Base-by-base conservation (phyloP, 2,329 filamentous ascomycete genomes). In the Trematosphaeria pertusa region DNA sequence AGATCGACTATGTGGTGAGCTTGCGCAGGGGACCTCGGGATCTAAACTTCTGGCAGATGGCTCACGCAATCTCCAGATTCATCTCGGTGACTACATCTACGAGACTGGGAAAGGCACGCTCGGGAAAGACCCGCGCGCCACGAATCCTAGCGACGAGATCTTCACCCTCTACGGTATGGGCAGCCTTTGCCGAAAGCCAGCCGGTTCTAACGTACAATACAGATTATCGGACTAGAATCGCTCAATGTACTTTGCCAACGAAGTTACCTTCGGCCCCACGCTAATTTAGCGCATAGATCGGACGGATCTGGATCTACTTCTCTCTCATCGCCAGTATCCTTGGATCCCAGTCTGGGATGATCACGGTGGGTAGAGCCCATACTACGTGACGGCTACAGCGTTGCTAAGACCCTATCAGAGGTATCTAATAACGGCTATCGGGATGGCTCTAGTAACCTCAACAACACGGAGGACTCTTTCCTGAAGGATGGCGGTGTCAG, bases 391-490 rank as follows among this genome's bases (percentile, higher is more conserved):
- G 7, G 8, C 19, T 57, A 1, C 4, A 8, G 11, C 15, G 24
- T 15, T 24, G 19, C 35, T 37, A 37, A 56, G 32, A 28, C 41
- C 46, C 50, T 73, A 43, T 34, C 49, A 76, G 78, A 85, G 69
- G 80, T 87, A 18, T 79, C 82, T 4, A 79, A 89, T 62, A 88
- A 89, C 58, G 81, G 79, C 2, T 89, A 84, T 61, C 76, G 81
- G 18, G 85, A 85, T 58, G 86, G 86, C 1, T 80, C 78, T 7
- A 78, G 80, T 2, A 74, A 76, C 3, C 70, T 87, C 18, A 86
- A 85, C 66, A 89, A 89, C 65, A 87, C 82, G 8, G 85, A 87
- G 59, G 78, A 81, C 6, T 86, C 83, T 0, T 89, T 88, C 70
- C 62, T 83, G 20, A 74, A 79, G 37, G 78, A 82, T 34, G 73